Evolutionary conservation across 441 rosid species (phyloP), one percentile per base, ranked within the genome.

Genomic region (Eruca vesicaria): DNA sequence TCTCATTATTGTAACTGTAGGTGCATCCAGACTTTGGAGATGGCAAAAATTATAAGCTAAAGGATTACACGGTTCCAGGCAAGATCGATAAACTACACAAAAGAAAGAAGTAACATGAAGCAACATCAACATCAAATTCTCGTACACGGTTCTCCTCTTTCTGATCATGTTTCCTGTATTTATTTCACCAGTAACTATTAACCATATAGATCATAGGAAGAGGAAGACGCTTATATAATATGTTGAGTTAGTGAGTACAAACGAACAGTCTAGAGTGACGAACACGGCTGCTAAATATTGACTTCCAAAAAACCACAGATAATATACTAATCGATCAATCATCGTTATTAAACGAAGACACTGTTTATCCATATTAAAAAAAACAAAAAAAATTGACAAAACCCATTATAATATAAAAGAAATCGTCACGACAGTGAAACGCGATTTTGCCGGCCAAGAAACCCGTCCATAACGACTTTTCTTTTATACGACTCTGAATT

Each of bases 401-500:
- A 16, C 70, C 69, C 64, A 72, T 41, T 66, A 58, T 66, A 36
- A 66, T 38, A 66, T 16, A 38, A 38, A 2, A 45, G 28, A 7
- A 11, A 41, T 55, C 36, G 45, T 77, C 63, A 77, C 48, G 31
- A 73, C 57, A 57, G 28, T 8, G 75, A 69, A 69, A 73, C 81
- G 68, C 78, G 75, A 48, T 78, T 78, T 43, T 64, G 71, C 68
- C 78, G 81, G 29, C 68, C 85, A 15, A 93, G 89, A 75, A 93
- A 77, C 12, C 97, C 98, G 19, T 87, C 90, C 81, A 91, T 60
- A 63, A 91, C 84, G 78, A 91, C 92, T 72, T 73, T 87, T 82
- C 81, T 88, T 75, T 85, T 88, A 38, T 84, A 75, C 59, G 86
- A 88, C 61, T 84, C 78, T 21, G 89, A 85, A 55, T 76, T 69